A percentile compares a stretch with the other conserved stretches of the same genome.
Evolutionary conservation across 1,139 yeast genomes (phyloP).

Genomic region (Kodamaea ohmeri): DNA sequence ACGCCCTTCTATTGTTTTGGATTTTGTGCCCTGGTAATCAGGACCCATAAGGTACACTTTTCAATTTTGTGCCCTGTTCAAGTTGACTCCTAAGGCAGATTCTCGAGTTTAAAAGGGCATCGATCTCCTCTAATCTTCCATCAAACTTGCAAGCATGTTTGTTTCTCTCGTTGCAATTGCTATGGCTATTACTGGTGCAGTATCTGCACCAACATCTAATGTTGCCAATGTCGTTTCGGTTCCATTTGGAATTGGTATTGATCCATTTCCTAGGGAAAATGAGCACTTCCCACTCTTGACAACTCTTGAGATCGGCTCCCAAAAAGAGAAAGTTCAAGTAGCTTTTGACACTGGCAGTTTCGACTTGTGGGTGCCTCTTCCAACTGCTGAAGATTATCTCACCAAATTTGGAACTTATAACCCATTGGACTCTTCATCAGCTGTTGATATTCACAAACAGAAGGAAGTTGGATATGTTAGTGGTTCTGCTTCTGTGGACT

Average conservation of each 20-base stretch:
- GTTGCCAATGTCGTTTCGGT: background rate
- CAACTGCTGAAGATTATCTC: background rate
- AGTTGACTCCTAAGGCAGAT: no score
- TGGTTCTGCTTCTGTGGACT: no score
- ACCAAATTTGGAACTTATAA: background rate
- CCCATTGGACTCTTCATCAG: constrained; percentile 6
- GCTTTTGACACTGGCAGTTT: constrained; percentile 60
- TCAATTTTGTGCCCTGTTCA: no score
- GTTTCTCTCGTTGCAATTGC: no score
- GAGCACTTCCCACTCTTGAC: background rate
- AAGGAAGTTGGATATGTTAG: constrained; percentile 16
- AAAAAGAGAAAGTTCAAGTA: constrained; percentile 46
- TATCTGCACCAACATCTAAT: background rate
- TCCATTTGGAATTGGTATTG: constrained; percentile 8
- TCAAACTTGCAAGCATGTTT: no score
- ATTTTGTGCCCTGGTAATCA: no score
- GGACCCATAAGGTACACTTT: no score
- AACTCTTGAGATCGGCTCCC: constrained; percentile 1
- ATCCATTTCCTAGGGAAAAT: background rate
- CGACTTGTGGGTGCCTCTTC: constrained; percentile 55
- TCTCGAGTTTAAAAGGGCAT: no score
- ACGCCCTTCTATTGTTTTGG: no score
- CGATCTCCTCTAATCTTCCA: no score
- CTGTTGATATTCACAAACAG: constrained; percentile 19
- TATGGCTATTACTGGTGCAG: background rate